Evolutionary conservation across 257 asterid species (phyloP).

Genomic region (Nemophila menziesii): DNA sequence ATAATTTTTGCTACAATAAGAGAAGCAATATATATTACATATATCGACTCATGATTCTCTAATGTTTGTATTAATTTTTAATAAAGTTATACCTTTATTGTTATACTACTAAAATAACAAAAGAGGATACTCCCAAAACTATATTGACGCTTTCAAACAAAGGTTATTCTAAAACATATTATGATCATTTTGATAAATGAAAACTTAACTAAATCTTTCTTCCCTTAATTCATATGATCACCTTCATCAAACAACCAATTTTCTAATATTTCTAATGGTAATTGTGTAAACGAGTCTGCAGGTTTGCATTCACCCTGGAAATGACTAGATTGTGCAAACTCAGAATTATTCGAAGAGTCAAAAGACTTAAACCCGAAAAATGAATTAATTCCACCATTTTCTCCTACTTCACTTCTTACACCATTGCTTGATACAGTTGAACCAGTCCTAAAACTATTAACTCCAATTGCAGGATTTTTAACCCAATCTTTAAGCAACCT

Average conservation of each 20-base stretch:
- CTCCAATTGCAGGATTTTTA: conserved; percentile 22
- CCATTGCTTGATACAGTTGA: conserved; percentile 23
- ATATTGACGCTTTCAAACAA: conserved; percentile 1
- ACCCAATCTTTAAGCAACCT: conserved; percentile 63
- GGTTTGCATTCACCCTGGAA: conserved; percentile 32
- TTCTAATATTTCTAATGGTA: conserved; percentile 46
- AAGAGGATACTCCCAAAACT: too few species aligned
- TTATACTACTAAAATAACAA: too few species aligned
- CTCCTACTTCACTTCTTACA: conserved; percentile 18
- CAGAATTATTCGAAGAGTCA: conserved; percentile 35
- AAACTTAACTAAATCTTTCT: conserved; percentile 33
- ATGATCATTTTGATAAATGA: conserved; percentile 31
- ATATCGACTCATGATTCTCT: too few species aligned
- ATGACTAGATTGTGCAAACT: conserved; percentile 31
- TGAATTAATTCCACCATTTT: conserved; percentile 38
- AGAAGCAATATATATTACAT: too few species aligned
- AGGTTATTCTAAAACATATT: conserved; percentile 28
- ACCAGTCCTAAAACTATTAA: too few species aligned
- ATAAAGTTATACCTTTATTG: too few species aligned
- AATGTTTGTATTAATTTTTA: too few species aligned
- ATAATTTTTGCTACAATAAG: too few species aligned
- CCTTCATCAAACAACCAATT: conserved; percentile 53
- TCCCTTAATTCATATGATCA: conserved; percentile 24
- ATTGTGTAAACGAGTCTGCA: conserved; percentile 17
- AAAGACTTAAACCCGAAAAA: conserved; percentile 47